Conservation (phyloP, 78 protist genomes). For the Bodo saltans region DNA sequence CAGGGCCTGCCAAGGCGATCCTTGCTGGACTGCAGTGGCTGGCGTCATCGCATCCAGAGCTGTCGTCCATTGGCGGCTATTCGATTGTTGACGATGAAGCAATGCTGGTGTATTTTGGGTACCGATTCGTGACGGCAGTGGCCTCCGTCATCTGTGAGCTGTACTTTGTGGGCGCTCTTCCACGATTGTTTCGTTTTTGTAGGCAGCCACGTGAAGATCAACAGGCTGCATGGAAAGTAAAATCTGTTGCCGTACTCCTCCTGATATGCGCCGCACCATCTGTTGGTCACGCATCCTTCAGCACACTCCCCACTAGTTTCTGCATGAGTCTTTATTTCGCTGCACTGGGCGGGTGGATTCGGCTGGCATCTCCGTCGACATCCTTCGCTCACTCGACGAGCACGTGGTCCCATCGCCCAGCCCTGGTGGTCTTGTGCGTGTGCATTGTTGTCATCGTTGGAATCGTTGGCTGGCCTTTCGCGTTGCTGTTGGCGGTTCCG, state of each 20-base stretch:
- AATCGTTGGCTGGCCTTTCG: conserved; percentile 51
- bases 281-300: background rate
- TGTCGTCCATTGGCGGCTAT: too few relatives aligned
- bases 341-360: background rate
- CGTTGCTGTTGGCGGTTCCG: conserved; percentile 19
- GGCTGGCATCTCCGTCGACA: background rate
- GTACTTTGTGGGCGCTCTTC: background rate
- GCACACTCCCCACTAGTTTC: conserved; percentile 11
- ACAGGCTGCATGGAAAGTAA: too few relatives aligned
- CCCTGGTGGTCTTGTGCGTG: background rate
- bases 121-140: background rate
- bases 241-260: background rate
- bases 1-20: background rate
- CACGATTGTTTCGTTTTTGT: background rate
- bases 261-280: background rate
- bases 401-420: background rate
- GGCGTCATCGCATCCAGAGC: too few relatives aligned
- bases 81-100: too few relatives aligned
- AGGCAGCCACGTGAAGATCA: too few relatives aligned
- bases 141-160: background rate
- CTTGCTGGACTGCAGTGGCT: background rate
- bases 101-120: background rate
- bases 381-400: background rate
- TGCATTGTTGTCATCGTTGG: background rate
- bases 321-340: background rate